Conservation (phyloP, 2,329 filamentous ascomycete genomes). For the Aspergillus sclerotialis region DNA sequence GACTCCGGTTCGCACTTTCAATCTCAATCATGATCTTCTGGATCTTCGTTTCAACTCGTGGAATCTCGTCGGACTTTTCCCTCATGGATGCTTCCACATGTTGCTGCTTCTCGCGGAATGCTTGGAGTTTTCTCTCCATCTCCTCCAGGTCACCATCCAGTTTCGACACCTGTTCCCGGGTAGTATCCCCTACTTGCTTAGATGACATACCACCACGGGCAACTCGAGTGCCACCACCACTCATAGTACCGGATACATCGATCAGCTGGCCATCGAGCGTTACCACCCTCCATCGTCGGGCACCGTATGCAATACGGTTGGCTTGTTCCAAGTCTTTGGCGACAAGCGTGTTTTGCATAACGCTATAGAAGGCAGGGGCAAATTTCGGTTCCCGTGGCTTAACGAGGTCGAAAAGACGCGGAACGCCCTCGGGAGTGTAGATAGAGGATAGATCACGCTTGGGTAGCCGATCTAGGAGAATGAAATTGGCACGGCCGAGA, state of each 20-base stretch:
- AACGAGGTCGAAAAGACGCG: constrained; percentile 86
- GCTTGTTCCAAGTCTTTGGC: constrained; percentile 90
- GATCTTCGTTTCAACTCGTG: constrained; percentile 78
- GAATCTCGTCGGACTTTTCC: constrained; percentile 69
- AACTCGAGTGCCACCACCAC: constrained; percentile 84
- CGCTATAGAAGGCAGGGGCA: constrained; percentile 86
- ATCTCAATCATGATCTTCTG: constrained; percentile 87
- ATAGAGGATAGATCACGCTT: constrained; percentile 71
- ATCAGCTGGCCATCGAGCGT: constrained; percentile 93
- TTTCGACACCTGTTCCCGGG: constrained; percentile 80
- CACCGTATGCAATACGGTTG: constrained; percentile 92
- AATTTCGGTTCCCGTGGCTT: constrained; percentile 83
- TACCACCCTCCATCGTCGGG: constrained; percentile 89
- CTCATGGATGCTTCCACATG: constrained; percentile 69
- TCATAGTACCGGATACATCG: constrained; percentile 98
- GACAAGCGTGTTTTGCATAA: constrained; percentile 90
- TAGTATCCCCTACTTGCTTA: constrained; percentile 79
- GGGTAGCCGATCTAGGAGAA: constrained; percentile 82
- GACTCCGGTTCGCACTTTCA: constrained; percentile 76
- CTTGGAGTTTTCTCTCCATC: constrained; percentile 73
- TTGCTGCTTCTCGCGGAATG: constrained; percentile 77
- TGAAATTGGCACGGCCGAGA: constrained; percentile 92
- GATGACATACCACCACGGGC: constrained; percentile 95
- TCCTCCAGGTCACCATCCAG: constrained; percentile 81
- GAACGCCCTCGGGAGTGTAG: constrained; percentile 84